Evolutionary conservation across 2,329 filamentous ascomycete species (phyloP), one percentile per base, ranked within the genome.

Genomic region (Pseudocercospora macadamiae): DNA sequence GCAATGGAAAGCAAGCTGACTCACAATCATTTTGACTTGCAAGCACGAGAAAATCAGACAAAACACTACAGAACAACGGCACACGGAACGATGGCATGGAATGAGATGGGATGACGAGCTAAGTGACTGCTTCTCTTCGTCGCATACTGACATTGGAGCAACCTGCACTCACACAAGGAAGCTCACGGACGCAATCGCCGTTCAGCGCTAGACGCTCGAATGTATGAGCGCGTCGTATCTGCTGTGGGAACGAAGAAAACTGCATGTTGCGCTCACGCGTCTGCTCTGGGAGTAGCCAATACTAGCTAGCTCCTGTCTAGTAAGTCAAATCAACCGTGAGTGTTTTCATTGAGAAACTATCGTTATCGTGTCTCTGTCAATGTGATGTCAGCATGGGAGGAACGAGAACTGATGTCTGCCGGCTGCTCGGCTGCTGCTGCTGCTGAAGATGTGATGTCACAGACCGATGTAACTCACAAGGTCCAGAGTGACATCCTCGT

Each of bases 251-350:
- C 26, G 10, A 25, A 14, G n/a, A 25, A 21, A 25, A 47, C 42
- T 47, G 9, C 28, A 47, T 23, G 10, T 12, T 37, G 48, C 28
- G 48, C 48, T 36, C 30, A 36, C 30, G 48, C 28, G 48, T n/a
- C 48, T 37, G 48, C 48, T 51, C 28, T 51, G 48, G 48, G 48
- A 51, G 48, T 51, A 37, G 48, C 48, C 16, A 16, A 51, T 14
- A 34, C 32, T 51, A 51, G 48, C 48, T 51, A 51, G 48, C 48
- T 36, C 48, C 48, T 51, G 48, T 32, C 28, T 51, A 51, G 48
- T 51, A 51, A 51, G 48, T 51, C 48, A n/a, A 51, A 51, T 51
- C 48, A 34, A 51, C 28, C 48, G 48, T 51, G 48, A 51, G 48
- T 51, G 48, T 25, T 51, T 51, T 51, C 48, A 51, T 51, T 34